Base-by-base conservation (phyloP, 2,329 filamentous ascomycete species). In the Clonostachys solani region DNA sequence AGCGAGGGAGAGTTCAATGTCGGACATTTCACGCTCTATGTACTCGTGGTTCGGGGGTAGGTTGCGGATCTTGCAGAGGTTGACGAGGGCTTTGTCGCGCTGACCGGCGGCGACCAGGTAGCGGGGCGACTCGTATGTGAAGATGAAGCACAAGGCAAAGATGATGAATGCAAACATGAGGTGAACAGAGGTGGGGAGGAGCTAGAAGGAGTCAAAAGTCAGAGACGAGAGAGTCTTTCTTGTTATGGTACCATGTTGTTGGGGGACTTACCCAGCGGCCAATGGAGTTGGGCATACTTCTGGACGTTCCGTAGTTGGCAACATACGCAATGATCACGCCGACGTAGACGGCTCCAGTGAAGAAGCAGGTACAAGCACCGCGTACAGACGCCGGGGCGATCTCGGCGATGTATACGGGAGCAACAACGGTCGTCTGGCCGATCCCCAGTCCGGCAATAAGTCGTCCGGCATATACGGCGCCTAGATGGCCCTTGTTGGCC, bases 341-440 rank as follows among this genome's bases (percentile, higher is more conserved):
- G 23, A 45, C 4, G n/a, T 45, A 45, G 35, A 45, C 44, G 18
- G 44, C 16, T 4, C 44, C 44, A 4, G 44, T 29, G 18, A 45
- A 45, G 33, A 45, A 12, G 34, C 29, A 18, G 12, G 44, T 45
- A 35, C 16, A 40, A n/a, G 40, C 29, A 29, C 44, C 44, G n/a
- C 44, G 44, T 9, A 40, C n/a, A 10, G 33, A n/a, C 15, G 16
- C 16, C 17, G 44, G 44, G 3, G 44, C 44, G 19, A 45, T 40
- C 35, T 45, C 44, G 10, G 44, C 44, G 29, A 45, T 45, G 35
- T 45, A 45, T 10, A 29, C 29, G 12, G 44, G 44, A 19, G n/a
- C 44, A 7, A 45, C 44, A 13, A 45, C 44, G 15, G 35, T 40
- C 15, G 44, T 45, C 44, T 18, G 16, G 29, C 44, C 44, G 4